Evolutionary conservation across 2,329 filamentous ascomycete genomes (phyloP), one percentile per base, ranked within the genome.

Genomic region (Triangularia setosa): DNA sequence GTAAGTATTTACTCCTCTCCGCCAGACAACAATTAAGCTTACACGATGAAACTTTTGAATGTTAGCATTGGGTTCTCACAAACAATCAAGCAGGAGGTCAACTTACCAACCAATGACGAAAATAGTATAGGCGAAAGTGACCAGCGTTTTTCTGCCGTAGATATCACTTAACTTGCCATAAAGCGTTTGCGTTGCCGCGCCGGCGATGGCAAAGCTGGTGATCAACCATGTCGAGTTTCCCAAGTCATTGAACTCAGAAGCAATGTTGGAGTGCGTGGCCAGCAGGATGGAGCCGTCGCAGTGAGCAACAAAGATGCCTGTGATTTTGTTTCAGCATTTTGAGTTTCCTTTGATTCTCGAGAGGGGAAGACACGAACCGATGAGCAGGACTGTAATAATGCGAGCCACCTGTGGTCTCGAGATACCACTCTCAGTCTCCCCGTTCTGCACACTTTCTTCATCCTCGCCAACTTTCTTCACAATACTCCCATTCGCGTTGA

Each of bases 231-330:
- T 85, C 3, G 85, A 86, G 60, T 84, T 80, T 16, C 79, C 80
- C 4, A 89, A 71, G 33, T 80, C 79, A 61, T 82, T 77, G 69
- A 89, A 89, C 61, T 88, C 83, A 9, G 86, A 89, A 0, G 85
- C 83, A 60, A 89, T 87, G 3, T 78, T 79, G 0, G 84, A 83
- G 64, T 89, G 86, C 0, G 88, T 90, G 0, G 90, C 88, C 30
- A 92, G 76, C 0, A 92, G 81, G 0, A 92, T 77, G 1, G 86
- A 88, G 0, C 78, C 76, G 70, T 92, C 90, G 16, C 84, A 83
- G 62, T 88, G 87, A 6, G 84, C 83, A 12, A 90, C 83, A 68
- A 92, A 90, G 14, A 89, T 85, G 11, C 85, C 85, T 80, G 62
- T 14, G 40, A 5, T 48, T 33, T 48, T 28, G 33, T 40, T 4